Evolutionary conservation across 371 early-diverging fungal species (phyloP).

Genomic region (Mucor racemosus): DNA sequence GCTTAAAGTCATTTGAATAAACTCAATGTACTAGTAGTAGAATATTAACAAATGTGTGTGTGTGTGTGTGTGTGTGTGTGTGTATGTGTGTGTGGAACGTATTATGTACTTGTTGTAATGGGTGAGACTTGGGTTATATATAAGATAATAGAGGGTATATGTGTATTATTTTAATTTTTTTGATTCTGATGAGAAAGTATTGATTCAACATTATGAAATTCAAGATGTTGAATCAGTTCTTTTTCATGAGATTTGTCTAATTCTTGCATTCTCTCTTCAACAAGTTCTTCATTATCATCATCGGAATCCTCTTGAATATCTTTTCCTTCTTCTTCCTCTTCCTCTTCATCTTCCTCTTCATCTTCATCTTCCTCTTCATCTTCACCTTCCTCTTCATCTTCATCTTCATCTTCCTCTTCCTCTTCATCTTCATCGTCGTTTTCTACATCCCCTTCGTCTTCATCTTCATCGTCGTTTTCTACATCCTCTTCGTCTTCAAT

Average conservation of each 20-base stretch:
- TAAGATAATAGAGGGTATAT: background rate
- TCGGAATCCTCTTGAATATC: background rate
- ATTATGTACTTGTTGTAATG: background rate
- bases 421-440: too few relatives aligned
- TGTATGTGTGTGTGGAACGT: background rate
- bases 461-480: background rate
- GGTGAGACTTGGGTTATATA: background rate
- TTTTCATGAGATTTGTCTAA: background rate
- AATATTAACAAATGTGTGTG: background rate
- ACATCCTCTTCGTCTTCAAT: background rate
- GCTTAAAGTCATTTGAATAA: conserved; percentile 69
- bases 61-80: background rate
- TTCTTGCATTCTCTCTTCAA: background rate
- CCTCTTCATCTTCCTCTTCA: background rate
- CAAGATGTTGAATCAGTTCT: background rate
- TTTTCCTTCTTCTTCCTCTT: background rate
- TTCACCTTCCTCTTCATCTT: background rate
- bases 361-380: background rate
- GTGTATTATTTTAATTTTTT: background rate
- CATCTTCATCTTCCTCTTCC: background rate
- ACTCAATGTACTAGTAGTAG: background rate
- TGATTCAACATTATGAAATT: background rate
- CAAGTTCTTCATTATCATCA: background rate
- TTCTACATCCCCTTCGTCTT: background rate
- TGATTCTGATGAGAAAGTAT: background rate